A percentile compares a stretch with the other conserved stretches of the same genome.
phyloP scores from a whole-genome alignment of 2,329 filamentous ascomycete species.

The Thielaviopsis punctulata region DNA sequence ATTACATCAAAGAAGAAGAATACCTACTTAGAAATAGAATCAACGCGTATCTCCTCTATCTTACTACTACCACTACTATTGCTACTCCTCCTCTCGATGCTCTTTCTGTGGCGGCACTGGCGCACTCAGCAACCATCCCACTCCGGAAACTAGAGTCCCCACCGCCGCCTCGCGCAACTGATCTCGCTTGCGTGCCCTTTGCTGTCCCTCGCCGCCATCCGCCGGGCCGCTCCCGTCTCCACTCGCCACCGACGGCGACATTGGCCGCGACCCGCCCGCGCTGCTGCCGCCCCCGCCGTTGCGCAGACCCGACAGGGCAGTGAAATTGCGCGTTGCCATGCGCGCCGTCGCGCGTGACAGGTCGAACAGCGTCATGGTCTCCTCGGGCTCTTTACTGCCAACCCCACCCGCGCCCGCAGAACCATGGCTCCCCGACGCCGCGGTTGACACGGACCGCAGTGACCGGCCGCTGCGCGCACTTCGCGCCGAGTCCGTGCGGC shows the following conservation, averaged over 20 bases:
- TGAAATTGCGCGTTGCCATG: constrained; percentile 40
- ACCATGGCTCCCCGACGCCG: background rate
- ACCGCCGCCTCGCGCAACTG: constrained; percentile 49
- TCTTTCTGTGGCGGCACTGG: constrained; percentile 6
- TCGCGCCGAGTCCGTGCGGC: constrained; percentile 3
- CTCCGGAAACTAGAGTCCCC: constrained; percentile 47
- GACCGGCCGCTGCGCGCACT: background rate
- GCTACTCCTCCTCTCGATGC: background rate
- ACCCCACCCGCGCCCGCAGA: background rate
- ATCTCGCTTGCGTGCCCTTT: constrained; percentile 45
- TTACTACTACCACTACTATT: background rate
- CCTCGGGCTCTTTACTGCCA: constrained; percentile 28
- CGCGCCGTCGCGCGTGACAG: constrained; percentile 43
- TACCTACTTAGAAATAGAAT: no score
- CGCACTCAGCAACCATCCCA: constrained; percentile 43
- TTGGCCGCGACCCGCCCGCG: constrained; percentile 16
- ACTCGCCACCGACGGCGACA: constrained; percentile 16
- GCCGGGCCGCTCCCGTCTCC: constrained; percentile 11
- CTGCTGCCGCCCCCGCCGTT: constrained; percentile 1
- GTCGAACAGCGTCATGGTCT: constrained; percentile 49
- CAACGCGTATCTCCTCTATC: background rate
- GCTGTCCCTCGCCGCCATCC: constrained; percentile 14
- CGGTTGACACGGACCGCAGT: background rate
- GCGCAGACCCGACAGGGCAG: constrained; percentile 32
- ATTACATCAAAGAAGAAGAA: no score